Percentiles rank a stretch among this genome's conserved stretches.
phyloP scores from a whole-genome alignment of 2,329 filamentous ascomycete genomes.

The Fusarium sp. region DNA sequence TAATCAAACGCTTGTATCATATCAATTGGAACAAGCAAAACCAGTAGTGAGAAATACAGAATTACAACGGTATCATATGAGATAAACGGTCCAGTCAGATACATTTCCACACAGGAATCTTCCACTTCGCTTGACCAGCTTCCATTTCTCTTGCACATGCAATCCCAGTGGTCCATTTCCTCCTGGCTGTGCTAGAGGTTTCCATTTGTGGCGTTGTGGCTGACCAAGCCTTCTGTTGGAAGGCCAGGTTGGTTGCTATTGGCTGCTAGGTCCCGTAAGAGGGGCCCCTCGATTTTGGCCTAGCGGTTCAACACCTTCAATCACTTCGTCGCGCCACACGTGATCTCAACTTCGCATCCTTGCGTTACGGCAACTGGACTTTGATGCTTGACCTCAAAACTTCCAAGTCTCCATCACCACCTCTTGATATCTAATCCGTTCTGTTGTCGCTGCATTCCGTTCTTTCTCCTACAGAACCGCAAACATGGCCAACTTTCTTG shows the following conservation, averaged over 20 bases:
- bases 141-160: not conserved
- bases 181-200: conserved; percentile 4
- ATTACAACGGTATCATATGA: not conserved
- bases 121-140: not conserved
- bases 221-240: no score
- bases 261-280: no score
- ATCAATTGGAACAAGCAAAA: not conserved
- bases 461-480: conserved; percentile 11
- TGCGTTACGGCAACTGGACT: conserved; percentile 31
- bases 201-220: not conserved
- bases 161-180: not conserved
- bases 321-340: conserved; percentile 43
- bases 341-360: conserved; percentile 43
- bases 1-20: not conserved
- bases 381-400: conserved; percentile 36
- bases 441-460: conserved; percentile 2
- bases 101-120: not conserved
- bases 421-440: conserved; percentile 19
- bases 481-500: conserved; percentile 95
- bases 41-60: not conserved
- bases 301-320: no score
- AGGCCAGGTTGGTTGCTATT: no score
- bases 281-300: no score
- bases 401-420: conserved; percentile 36
- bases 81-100: not conserved